Evolutionary conservation across 2,329 filamentous ascomycete genomes (phyloP), one percentile per base, ranked within the genome.

Genomic region (Fusarium decemcellulare): DNA sequence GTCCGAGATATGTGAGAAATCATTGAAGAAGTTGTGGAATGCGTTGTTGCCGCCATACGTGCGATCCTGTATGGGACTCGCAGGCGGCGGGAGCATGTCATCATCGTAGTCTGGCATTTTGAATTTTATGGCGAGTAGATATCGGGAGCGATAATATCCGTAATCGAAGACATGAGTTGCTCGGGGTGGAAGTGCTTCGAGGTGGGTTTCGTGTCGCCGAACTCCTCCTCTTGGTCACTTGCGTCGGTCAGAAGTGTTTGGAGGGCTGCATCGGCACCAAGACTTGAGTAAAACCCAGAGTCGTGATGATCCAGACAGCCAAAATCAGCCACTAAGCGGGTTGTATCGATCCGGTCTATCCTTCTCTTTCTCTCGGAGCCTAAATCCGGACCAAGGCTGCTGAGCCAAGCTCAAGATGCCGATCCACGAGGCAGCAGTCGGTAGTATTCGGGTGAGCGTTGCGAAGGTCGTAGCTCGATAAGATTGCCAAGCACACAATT

Each of bases 11-110:
- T 89, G 87, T 8, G 85, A 87, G 71, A 81, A 92, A 77, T 92
- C 89, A 76, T 92, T 92, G 81, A 91, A 88, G 78, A 92, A 93
- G 78, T 93, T 93, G 81, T 92, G 89, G 77, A 92, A 93, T 44
- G 91, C 91, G 65, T 87, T 85, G 76, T 92, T 92, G 61, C 90
- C 89, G 68, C 90, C 90, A 56, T 84, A 81, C 1, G 88, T 90
- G 59, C 81, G 81, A 39, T 77, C 76, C 52, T 72, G 71, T 30
- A 48, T 58, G 48, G 80, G 74, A 34, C 74, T 77, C 74, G 79
- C 79, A 48, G 83, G 80, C 66, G 83, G 81, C 36, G 82, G 81
- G 29, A 84, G 76, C 75, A 81, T 82, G 37, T 82, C 79, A 59
- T 81, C 78, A 61, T 74, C 68, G 48, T 71, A 71, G 63, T 71